phyloP scores from a whole-genome alignment of 2,329 filamentous ascomycete genomes.

The Apiospora malaysiana region DNA sequence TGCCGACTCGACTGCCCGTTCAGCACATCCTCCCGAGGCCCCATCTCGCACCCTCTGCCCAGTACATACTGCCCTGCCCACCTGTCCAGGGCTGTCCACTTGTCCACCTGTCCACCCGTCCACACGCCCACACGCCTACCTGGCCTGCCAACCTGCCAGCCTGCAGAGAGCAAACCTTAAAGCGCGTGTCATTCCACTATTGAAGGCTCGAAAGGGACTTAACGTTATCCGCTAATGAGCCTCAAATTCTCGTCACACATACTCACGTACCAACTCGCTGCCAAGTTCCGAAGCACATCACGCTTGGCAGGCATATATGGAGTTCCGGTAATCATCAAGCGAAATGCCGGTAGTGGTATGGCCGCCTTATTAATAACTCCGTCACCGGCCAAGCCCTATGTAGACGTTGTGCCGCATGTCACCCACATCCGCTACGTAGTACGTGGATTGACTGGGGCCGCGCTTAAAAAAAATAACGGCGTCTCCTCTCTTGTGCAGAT shows the following conservation, averaged over 20 bases:
- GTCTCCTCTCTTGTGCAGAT: background rate
- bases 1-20: background rate
- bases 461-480: background rate
- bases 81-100: background rate
- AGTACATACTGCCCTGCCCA: background rate
- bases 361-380: background rate
- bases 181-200: slow-evolving; percentile 4
- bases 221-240: background rate
- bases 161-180: slow-evolving; percentile 4
- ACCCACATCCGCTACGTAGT: no score
- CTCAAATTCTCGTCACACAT: background rate
- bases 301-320: background rate
- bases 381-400: background rate
- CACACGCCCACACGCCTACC: no score
- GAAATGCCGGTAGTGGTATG: background rate
- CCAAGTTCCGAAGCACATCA: background rate
- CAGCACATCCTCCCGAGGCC: background rate
- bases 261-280: background rate
- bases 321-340: background rate
- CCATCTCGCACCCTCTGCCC: background rate
- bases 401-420: background rate
- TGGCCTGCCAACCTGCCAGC: background rate
- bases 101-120: background rate
- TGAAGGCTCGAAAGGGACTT: background rate
- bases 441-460: background rate